Conservation (phyloP, 768 basidiomycete species). For the Mycena vulgaris region DNA sequence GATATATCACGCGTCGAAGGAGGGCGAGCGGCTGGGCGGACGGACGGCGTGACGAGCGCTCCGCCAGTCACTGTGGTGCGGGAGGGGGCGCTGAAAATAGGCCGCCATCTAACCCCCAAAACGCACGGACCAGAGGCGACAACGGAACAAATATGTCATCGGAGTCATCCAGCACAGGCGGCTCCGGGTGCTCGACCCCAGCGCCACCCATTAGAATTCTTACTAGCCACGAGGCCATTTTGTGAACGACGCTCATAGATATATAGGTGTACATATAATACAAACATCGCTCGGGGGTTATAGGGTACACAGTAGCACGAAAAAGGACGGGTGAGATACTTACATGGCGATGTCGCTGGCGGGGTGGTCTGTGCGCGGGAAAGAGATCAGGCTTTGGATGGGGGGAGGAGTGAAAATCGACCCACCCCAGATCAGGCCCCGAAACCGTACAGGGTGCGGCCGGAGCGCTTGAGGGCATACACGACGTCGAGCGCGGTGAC, state of each 20-base stretch:
- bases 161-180: neutral
- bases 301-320: neutral
- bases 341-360: neutral
- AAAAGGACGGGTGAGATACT: neutral
- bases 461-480: constrained; percentile 87
- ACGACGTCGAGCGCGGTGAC: constrained; percentile 96
- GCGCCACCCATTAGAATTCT: too few species aligned
- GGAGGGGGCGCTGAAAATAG: neutral
- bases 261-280: neutral
- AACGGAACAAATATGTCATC: neutral
- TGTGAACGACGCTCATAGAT: neutral
- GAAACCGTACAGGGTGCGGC: constrained; percentile 93
- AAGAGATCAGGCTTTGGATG: neutral
- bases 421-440: constrained; percentile 69
- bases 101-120: neutral
- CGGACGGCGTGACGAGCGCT: too few species aligned
- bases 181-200: neutral
- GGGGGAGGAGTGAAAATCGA: neutral
- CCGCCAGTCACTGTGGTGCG: too few species aligned
- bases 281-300: neutral
- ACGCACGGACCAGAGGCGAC: neutral
- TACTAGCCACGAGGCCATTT: too few species aligned
- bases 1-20: too few species aligned
- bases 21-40: too few species aligned
- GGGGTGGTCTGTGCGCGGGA: constrained; percentile 11